Conservation (phyloP, 441 rosid species). For the Pelargonium fulgidum region DNA sequence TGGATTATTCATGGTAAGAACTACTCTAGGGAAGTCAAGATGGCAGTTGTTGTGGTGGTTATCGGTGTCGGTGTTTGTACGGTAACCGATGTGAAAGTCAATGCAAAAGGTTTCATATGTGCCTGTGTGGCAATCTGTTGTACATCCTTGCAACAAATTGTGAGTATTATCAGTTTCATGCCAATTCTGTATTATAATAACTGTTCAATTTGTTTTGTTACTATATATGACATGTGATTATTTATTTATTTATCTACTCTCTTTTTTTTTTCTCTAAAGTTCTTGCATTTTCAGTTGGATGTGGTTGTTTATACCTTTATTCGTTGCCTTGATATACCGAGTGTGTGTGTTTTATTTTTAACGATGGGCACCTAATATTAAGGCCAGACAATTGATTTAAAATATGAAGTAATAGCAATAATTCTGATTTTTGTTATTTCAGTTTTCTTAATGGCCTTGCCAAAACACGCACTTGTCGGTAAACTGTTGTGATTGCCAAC, state of each 20-base stretch:
- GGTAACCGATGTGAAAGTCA: slow-evolving; percentile 27
- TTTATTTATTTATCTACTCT: not conserved
- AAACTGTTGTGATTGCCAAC: too few species aligned
- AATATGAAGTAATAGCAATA: too few species aligned
- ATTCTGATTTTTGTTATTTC: too few species aligned
- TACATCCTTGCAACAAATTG: slow-evolving; percentile 29
- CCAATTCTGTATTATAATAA: not conserved
- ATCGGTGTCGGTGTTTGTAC: slow-evolving; percentile 30
- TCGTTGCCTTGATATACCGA: not conserved
- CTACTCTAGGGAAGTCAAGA: slow-evolving; percentile 24
- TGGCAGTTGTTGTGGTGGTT: slow-evolving; percentile 27
- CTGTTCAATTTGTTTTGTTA: not conserved
- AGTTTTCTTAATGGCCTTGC: too few species aligned
- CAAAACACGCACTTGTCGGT: too few species aligned
- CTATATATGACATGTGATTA: not conserved
- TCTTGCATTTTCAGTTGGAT: not conserved
- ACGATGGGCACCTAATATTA: too few species aligned
- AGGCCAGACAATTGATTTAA: too few species aligned
- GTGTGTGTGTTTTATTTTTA: not conserved
- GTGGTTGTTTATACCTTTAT: not conserved
- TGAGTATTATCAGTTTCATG: slow-evolving; percentile 14
- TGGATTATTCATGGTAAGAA: slow-evolving; percentile 27
- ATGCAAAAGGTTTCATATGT: slow-evolving; percentile 27
- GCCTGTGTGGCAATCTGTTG: slow-evolving; percentile 26
- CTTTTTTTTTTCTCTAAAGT: not conserved